Evolutionary conservation across 192 early-diverging fungal genomes (phyloP), one percentile per base, ranked within the genome.

Genomic region (Umbelopsis sp.): DNA sequence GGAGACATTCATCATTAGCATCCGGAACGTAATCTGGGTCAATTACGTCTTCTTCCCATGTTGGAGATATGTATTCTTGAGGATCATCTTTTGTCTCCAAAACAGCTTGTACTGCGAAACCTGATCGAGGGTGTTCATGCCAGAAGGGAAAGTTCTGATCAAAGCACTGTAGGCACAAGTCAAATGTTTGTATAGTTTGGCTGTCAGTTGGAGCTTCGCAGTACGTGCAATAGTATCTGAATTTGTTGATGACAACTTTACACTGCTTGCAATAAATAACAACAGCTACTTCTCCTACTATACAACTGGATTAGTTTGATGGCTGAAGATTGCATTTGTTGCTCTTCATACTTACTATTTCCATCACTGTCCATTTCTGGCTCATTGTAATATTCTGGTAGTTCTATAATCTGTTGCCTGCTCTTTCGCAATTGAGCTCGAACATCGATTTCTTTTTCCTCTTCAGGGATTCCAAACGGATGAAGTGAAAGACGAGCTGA

Each of bases 181-280:
- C 91, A 68, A 91, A 93, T 74, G 87, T 91, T 65, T 88, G 76
- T 52, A 91, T 88, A 68, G 88, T 84, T 26, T 85, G 77, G 0
- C 88, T 89, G 38, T 87, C 89, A 20, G 84, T 83, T 0, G 88
- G 84, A 20, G 75, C 77, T 77, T 97, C 95, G 71, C 95, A 97
- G 59, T 88, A 89, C 22, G 87, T 91, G 72, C 95, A 97, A 71
- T 91, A 97, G 74, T 91, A 95, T 56, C 92, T 77, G 65, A 90
- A 91, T 43, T 94, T 90, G 45, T 89, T 86, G 71, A 96, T 94
- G 10, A 90, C 83, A n/a, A 92, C 80, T 45, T 85, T 82, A 75
- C 95, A 96, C 71, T 85, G 83, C 65, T 95, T 90, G 80, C 95
- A 96, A 65, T 88, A 87, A 24, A 94, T 45, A 14, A 44, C 43